Base-by-base conservation (phyloP, 768 basidiomycete genomes). In the Russula earlei region DNA sequence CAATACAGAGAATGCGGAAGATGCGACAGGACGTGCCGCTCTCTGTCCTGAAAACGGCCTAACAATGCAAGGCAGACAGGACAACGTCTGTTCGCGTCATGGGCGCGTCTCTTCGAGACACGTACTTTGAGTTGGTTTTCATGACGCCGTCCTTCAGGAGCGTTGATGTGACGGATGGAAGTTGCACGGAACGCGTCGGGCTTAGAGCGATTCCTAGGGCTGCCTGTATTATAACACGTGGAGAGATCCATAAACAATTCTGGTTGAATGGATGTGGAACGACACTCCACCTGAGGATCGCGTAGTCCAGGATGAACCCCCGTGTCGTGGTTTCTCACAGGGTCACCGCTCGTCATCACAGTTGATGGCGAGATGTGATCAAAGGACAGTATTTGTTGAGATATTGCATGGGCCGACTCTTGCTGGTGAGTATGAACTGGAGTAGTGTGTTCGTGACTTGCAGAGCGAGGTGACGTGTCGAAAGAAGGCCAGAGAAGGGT, bases 1-100 rank as follows among this genome's bases (percentile, higher is more conserved):
- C 52, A 58, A n/a, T 20, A 25, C 15, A 58, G 29, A 40, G 20
- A 58, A 2, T 34, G 31, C 3, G 57, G 52, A 19, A 54, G 36
- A 29, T 58, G 52, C 3, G 19, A 11, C 1, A 8, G 3, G 2
- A 49, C 0, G 4, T 58, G 57, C 4, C 52, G 19, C 27, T 33
- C 14, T 19, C 41, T 36, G 1, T 58, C 57, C 15, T 49, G 57
- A 7, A 1, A 4, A 8, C 57, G 46, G 2, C 15, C 0, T 14
- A 17, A 6, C 2, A 15, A 15, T 33, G 19, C 37, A 38, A 20
- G 1, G 8, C 53, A 54, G 44, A n/a, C 1, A 9, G 57, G 57
- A 6, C 52, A 58, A 17, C 0, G 2, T 15, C 0, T 15, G 17
- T 29, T 14, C 3, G 3, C 27, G 20, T 38, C 8, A 29, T 29